Evolutionary conservation across 169 alveolate genomes (phyloP), one percentile per base, ranked within the genome.

Genomic region (Plasmodium relictum): DNA sequence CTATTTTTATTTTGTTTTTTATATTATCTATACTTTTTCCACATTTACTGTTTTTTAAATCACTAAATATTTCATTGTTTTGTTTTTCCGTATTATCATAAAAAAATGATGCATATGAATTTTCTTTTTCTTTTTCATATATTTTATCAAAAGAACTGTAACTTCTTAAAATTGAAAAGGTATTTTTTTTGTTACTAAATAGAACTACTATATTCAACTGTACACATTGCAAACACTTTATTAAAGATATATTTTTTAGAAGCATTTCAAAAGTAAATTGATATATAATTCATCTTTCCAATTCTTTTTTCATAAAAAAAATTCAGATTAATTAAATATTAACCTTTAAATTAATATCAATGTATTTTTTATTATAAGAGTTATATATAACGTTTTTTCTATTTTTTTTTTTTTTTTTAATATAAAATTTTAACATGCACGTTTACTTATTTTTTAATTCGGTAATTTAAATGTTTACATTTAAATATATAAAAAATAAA

Each of bases 191-290:
- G 14, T 68, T 71, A 12, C 52, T 68, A 68, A 31, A 68, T 39
- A 41, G 83, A 54, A 68, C 18, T 48, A 20, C n/a, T 61, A 83
- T 44, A 54, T 83, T 83, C 68, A 68, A 54, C 65, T 83, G 80
- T 31, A 54, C 44, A 83, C 73, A 83, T 41, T 83, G 85, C 52
- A 68, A 83, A 61, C 42, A 54, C 31, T 45, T 68, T 54, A n/a
- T 16, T 45, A 68, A 20, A 54, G 44, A 10, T 68, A 44, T 83
- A 83, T 83, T 45, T 58, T 65, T 83, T 68, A 83, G 22, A 52
- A 54, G 65, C 91, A 83, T 83, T 68, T 83, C 91, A 83, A 83
- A 73, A 65, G 20, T 48, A 31, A 41, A 54, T 42, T 44, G 41
- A 39, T 70, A 70, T 39, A 20, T 68, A 44, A 68, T 68, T 83